These are phyloP conservation scores for Choanephora cucurbitarum DNA, from an alignment of 371 early-diverging fungal species.

Conservation along the genomic window DNA sequence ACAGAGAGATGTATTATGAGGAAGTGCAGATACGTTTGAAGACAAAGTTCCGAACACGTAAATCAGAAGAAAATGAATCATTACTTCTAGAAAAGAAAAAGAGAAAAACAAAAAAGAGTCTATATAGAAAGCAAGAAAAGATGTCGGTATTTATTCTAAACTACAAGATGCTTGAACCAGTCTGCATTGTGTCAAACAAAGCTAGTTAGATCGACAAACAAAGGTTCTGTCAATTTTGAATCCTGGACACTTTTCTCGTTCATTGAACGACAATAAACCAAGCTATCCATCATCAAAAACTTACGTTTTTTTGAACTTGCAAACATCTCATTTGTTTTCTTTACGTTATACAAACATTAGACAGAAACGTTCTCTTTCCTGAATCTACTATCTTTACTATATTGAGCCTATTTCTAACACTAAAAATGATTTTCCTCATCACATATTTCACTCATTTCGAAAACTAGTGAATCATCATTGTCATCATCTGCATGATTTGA, in stretches of 20 bases:
- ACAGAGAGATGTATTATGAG: not conserved
- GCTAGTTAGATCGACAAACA: too few species aligned
- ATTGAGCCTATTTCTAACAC: not conserved
- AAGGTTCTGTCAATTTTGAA: too few species aligned
- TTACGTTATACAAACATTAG: not conserved
- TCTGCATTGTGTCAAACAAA: too few species aligned
- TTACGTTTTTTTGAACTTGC: not conserved
- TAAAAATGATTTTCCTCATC: constrained; percentile 1
- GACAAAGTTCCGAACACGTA: constrained; percentile 3
- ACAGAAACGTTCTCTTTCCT: too few species aligned
- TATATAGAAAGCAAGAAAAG: too few species aligned
- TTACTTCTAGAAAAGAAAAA: not conserved
- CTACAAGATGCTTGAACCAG: too few species aligned
- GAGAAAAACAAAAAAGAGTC: too few species aligned
- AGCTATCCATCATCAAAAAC: too few species aligned
- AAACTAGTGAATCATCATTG: constrained; percentile 52
- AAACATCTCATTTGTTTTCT: not conserved
- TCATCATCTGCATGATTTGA: constrained; percentile 26
- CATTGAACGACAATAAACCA: too few species aligned
- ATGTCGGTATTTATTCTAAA: too few species aligned
- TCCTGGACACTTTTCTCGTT: too few species aligned
- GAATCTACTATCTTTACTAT: too few species aligned
- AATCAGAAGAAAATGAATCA: not conserved
- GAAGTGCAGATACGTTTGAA: not conserved
- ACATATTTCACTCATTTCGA: constrained; percentile 50